Evolutionary conservation across 352 stramenopile species (phyloP).

Genomic region (Pythium dissimile): DNA sequence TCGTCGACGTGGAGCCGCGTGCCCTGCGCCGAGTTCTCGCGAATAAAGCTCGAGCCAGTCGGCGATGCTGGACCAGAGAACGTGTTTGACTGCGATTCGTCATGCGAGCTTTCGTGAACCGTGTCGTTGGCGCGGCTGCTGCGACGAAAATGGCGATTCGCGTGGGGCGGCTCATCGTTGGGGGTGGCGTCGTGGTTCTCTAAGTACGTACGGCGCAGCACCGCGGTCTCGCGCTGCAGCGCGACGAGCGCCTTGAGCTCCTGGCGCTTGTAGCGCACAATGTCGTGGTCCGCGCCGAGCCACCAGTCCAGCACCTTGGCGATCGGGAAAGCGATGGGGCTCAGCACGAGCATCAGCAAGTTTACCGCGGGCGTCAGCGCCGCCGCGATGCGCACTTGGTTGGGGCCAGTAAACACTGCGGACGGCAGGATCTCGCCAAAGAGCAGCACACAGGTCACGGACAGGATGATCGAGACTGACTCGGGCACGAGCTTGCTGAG

Average conservation of each 20-base stretch:
- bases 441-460: conserved; percentile 93
- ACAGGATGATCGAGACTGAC: conserved; percentile 92
- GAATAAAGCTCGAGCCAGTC: background rate
- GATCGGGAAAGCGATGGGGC: conserved; percentile 91
- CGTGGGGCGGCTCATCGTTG: background rate
- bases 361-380: conserved; percentile 81
- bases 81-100: background rate
- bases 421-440: conserved; percentile 97
- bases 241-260: conserved; percentile 88
- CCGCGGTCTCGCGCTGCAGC: conserved; percentile 56
- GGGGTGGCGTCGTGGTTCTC: background rate
- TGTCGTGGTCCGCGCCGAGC: conserved; percentile 75
- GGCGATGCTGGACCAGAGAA: background rate
- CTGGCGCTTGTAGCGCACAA: conserved; percentile 83
- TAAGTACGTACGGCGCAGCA: conserved; percentile 14
- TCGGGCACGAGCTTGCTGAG: conserved; percentile 87
- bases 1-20: conserved; percentile 80
- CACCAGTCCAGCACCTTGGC: conserved; percentile 85
- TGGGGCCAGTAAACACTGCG: conserved; percentile 93
- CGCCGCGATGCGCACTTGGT: conserved; percentile 89
- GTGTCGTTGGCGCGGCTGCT: conserved; percentile 4
- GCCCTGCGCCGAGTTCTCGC: conserved; percentile 35
- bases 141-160: conserved; percentile 1
- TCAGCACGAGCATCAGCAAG: conserved; percentile 84
- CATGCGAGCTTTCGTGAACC: background rate